These are phyloP conservation scores for Penicillium italicum DNA, from an alignment of 2,329 filamentous ascomycete species.

Conservation along the genomic window DNA sequence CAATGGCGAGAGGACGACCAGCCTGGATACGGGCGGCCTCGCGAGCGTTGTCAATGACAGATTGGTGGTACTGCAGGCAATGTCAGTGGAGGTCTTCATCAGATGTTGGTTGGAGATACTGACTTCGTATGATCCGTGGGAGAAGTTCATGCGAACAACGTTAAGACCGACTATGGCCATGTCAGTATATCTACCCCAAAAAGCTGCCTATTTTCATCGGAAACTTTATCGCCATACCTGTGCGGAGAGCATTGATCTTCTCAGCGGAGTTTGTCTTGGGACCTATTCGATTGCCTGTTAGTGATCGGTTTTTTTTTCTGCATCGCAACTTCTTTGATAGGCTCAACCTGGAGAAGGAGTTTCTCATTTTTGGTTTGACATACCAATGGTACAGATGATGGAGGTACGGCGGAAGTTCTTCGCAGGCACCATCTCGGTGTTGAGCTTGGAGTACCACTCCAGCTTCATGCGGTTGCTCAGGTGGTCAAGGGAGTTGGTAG, in stretches of 20 bases:
- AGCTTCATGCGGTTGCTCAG: slow-evolving; percentile 71
- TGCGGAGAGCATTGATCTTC: slow-evolving; percentile 91
- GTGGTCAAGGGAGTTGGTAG: slow-evolving; percentile 81
- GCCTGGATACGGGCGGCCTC: slow-evolving; percentile 72
- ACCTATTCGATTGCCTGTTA: slow-evolving; percentile 46
- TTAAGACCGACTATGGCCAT: slow-evolving; percentile 71
- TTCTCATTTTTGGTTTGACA: slow-evolving; percentile 21
- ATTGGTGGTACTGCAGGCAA: slow-evolving; percentile 76
- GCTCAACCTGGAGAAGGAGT: neutral
- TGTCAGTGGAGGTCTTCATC: slow-evolving; percentile 12
- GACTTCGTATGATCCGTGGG: slow-evolving; percentile 80
- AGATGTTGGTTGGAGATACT: slow-evolving; percentile 9
- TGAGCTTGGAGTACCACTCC: slow-evolving; percentile 71
- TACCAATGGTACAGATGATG: slow-evolving; percentile 96
- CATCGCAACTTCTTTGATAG: neutral
- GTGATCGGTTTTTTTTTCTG: slow-evolving; percentile 8
- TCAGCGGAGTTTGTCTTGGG: slow-evolving; percentile 98
- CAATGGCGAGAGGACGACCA: slow-evolving; percentile 91
- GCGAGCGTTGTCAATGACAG: slow-evolving; percentile 93
- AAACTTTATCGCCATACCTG: slow-evolving; percentile 42
- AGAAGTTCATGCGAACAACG: slow-evolving; percentile 99
- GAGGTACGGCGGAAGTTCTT: slow-evolving; percentile 93
- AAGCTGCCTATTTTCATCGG: neutral
- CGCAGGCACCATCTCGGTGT: slow-evolving; percentile 82
- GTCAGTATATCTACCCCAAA: slow-evolving; percentile 19